Evolutionary conservation across 202 grass and related monocot species (phyloP).

Genomic region (Zizania palustris): DNA sequence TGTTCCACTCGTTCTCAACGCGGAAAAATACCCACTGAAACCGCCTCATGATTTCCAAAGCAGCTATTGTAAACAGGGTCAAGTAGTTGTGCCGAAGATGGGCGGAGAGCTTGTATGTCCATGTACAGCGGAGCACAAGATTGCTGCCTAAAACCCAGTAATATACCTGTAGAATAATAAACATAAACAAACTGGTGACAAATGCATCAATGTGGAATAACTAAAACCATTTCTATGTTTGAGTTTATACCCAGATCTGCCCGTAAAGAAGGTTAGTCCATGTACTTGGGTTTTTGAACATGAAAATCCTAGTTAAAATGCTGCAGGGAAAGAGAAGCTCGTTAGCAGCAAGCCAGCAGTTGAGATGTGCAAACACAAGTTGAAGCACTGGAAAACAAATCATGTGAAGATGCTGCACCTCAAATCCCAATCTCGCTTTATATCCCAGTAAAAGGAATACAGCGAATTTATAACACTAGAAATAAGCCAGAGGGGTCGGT

Average conservation of each 20-base stretch:
- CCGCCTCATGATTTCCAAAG: slow-evolving; percentile 81
- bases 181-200: slow-evolving; percentile 7
- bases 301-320: slow-evolving; percentile 87
- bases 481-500: slow-evolving; percentile 87
- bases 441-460: slow-evolving; percentile 99
- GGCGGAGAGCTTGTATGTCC: slow-evolving; percentile 98
- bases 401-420: slow-evolving; percentile 49
- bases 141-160: slow-evolving; percentile 93
- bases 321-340: slow-evolving; percentile 43
- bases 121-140: slow-evolving; percentile 82
- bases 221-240: slow-evolving; percentile 38
- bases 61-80: slow-evolving; percentile 76
- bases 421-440: slow-evolving; percentile 92
- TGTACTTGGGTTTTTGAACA: slow-evolving; percentile 78
- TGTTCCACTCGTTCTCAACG: slow-evolving; percentile 97
- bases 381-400: neutral
- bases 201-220: neutral
- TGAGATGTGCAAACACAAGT: neutral
- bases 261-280: slow-evolving; percentile 70
- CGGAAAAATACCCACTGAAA: slow-evolving; percentile 98
- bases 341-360: slow-evolving; percentile 40
- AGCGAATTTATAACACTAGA: slow-evolving; percentile 84
- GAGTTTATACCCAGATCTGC: slow-evolving; percentile 62
- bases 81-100: slow-evolving; percentile 96
- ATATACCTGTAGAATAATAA: slow-evolving; percentile 61